Percentiles rank a stretch among this genome's conserved stretches.
Conservation (phyloP, 768 basidiomycete species). For the Mycena alexandri region DNA sequence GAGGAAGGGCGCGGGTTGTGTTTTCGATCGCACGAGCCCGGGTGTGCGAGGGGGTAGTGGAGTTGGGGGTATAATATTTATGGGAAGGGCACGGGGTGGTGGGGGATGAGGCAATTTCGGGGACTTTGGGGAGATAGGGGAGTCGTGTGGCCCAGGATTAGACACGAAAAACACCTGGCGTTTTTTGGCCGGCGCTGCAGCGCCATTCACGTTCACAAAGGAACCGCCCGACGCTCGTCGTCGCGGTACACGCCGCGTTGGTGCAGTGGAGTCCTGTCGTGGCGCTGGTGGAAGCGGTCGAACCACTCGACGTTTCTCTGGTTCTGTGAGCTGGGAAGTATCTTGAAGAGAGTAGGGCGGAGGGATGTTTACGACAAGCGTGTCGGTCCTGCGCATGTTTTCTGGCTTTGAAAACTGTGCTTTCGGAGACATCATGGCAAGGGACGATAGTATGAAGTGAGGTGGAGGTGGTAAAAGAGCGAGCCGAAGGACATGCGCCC, state of each 20-base stretch:
- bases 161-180: slow-evolving; percentile 6
- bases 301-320: neutral
- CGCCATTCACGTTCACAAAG: neutral
- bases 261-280: neutral
- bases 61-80: slow-evolving; percentile 19
- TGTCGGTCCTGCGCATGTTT: neutral
- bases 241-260: slow-evolving; percentile 1
- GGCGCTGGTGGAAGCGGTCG: slow-evolving; percentile 20
- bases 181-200: neutral
- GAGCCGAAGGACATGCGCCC: too few species aligned
- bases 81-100: neutral
- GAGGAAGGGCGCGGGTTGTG: neutral
- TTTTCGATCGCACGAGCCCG: neutral
- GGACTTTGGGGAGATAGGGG: slow-evolving; percentile 18
- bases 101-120: neutral
- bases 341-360: slow-evolving; percentile 3
- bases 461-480: too few species aligned
- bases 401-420: neutral
- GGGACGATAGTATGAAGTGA: too few species aligned
- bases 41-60: slow-evolving; percentile 22
- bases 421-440: neutral
- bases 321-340: neutral
- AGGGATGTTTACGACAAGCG: slow-evolving; percentile 7
- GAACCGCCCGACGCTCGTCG: slow-evolving; percentile 27
- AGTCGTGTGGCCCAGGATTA: slow-evolving; percentile 18